Evolutionary conservation across 306 rosid genomes (phyloP).

Genomic region (Quercus rubra): DNA sequence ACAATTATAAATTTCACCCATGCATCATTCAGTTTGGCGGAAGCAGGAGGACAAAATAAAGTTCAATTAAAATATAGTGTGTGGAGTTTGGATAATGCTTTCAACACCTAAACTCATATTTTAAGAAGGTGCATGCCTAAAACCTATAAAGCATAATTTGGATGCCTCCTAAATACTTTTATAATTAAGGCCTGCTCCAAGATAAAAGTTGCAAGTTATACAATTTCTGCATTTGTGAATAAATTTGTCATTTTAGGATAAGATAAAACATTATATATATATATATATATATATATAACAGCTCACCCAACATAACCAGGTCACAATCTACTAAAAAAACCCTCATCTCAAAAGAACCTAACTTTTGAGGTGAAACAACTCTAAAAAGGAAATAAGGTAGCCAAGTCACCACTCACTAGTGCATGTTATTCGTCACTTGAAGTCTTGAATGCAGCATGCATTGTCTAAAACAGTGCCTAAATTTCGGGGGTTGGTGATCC

Average conservation of each 20-base stretch:
- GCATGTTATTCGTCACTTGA: background rate
- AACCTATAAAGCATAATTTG: too few species aligned
- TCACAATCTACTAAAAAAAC: conserved; percentile 9
- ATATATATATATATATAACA: too few species aligned
- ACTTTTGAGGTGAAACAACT: conserved; percentile 13
- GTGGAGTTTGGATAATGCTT: conserved; percentile 17
- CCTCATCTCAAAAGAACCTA: conserved; percentile 8
- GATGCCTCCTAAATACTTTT: too few species aligned
- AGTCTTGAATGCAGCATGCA: conserved; percentile 4
- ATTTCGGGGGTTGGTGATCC: conserved; percentile 10
- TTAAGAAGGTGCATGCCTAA: background rate
- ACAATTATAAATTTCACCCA: background rate
- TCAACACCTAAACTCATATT: conserved; percentile 6
- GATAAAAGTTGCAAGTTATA: too few species aligned
- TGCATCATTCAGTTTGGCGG: conserved; percentile 1
- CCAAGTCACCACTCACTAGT: background rate
- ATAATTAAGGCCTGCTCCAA: too few species aligned
- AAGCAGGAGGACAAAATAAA: conserved; percentile 7
- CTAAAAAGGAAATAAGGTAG: background rate
- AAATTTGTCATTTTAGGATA: conserved; percentile 2
- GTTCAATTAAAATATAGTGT: background rate
- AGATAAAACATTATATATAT: too few species aligned
- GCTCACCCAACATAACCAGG: conserved; percentile 14
- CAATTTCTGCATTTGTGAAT: background rate
- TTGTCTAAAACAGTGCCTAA: conserved; percentile 10